Evolutionary conservation across 202 grass and related monocot species (phyloP).

Genomic region (Panicum hallii): DNA sequence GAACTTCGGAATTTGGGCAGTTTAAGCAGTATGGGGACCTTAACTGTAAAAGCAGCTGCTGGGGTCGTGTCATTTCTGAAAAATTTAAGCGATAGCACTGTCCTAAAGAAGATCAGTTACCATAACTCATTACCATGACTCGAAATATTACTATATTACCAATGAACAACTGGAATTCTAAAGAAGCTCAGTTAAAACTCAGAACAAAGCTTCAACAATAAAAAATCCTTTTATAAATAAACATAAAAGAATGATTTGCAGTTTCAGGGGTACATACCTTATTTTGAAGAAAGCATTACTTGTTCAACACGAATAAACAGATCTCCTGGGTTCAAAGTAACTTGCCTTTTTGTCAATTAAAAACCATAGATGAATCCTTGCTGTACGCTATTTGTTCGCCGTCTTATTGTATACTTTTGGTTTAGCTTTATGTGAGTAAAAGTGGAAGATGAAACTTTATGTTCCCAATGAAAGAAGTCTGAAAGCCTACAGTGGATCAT

Average conservation of each 20-base stretch:
- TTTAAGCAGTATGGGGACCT: conserved; percentile 6
- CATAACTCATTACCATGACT: neutral
- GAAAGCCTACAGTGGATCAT: conserved; percentile 38
- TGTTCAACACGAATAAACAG: conserved; percentile 20
- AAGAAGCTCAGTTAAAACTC: neutral
- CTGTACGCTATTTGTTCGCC: neutral
- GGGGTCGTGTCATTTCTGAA: neutral
- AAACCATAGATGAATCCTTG: conserved; percentile 38
- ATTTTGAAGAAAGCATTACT: conserved; percentile 26
- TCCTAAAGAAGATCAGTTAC: neutral
- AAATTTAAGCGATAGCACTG: neutral
- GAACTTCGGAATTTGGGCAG: neutral
- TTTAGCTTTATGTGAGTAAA: conserved; percentile 42
- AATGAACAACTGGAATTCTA: neutral
- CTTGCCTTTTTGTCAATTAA: conserved; percentile 50
- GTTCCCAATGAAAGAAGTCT: conserved; percentile 27
- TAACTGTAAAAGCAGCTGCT: neutral
- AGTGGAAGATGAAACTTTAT: conserved; percentile 38
- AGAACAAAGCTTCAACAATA: neutral
- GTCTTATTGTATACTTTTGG: conserved; percentile 25
- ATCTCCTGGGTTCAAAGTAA: conserved; percentile 40
- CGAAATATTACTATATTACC: neutral
- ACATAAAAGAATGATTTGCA: neutral
- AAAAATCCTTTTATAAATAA: neutral
- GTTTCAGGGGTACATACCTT: neutral